These are phyloP conservation scores for Cryptosporidium baileyi DNA, from an alignment of 169 alveolate genomes.

Conservation along the genomic window DNA sequence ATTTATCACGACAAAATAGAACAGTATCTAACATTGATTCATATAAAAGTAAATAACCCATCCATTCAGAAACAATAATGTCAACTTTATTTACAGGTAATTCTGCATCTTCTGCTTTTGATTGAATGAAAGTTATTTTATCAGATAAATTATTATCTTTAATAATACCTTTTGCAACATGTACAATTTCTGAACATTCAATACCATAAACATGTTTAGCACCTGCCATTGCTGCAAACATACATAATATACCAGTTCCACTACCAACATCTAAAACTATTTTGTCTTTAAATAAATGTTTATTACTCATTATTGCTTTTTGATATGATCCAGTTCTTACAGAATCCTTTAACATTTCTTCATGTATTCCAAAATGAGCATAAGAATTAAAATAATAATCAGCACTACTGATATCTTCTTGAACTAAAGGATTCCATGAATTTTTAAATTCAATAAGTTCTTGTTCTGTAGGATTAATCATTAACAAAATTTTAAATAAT, in stretches of 20 bases:
- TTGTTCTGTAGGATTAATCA: slow-evolving; percentile 26
- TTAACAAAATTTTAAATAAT: no score
- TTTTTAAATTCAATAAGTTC: slow-evolving; percentile 38
- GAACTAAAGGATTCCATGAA: slow-evolving; percentile 64
- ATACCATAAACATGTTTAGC: slow-evolving; percentile 97
- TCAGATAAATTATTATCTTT: slow-evolving; percentile 88
- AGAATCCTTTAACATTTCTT: slow-evolving; percentile 96
- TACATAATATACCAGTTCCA: slow-evolving; percentile 97
- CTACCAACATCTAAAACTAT: slow-evolving; percentile 97
- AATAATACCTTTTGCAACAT: slow-evolving; percentile 89
- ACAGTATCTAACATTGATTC: slow-evolving; percentile 98
- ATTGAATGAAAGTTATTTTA: slow-evolving; percentile 90
- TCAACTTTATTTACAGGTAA: slow-evolving; percentile 96
- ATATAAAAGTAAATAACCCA: slow-evolving; percentile 97
- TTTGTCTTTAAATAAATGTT: slow-evolving; percentile 91
- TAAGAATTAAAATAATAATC: slow-evolving; percentile 97
- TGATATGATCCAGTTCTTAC: slow-evolving; percentile 93
- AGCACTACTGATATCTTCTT: slow-evolving; percentile 74
- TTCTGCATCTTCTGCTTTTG: slow-evolving; percentile 95
- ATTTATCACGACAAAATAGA: slow-evolving; percentile 95
- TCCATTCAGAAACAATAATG: slow-evolving; percentile 98
- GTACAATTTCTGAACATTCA: slow-evolving; percentile 94
- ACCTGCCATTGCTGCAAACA: slow-evolving; percentile 97
- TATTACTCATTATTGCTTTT: slow-evolving; percentile 92
- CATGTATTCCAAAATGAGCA: slow-evolving; percentile 94